Evolutionary conservation across 1,284 basidiomycete species (phyloP), one percentile per base, ranked within the genome.

Genomic region (Amylostereum areolatum): DNA sequence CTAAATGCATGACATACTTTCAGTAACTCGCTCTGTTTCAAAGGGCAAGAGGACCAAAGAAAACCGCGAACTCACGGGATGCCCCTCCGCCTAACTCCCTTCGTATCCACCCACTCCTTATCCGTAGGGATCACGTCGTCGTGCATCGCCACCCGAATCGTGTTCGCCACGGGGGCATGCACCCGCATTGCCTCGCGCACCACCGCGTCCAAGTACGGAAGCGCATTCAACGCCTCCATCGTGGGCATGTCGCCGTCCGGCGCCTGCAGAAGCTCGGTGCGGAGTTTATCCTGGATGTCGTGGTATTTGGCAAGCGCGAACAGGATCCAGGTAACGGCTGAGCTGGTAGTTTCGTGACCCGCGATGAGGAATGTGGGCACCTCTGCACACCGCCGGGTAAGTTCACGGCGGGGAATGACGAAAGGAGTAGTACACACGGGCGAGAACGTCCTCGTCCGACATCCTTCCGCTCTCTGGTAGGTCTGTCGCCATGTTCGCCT

Each of bases 391-490:
- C 18, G 18, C 18, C 18, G 18, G 18, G 18, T 18, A 18, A 18
- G 18, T 18, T 18, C 18, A 18, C 18, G 18, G 18, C 18, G 18
- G 18, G 18, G 18, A 18, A 18, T 18, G 18, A 18, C 18, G 18
- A 18, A 18, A 18, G 18, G 18, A 18, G 18, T 18, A 18, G 18
- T 56, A 77, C 74, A 68, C 71, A 80, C 89, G 89, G 5, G 81
- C 79, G 30, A 87, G 58, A 0, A 92, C 81, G 57, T 91, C 89
- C 29, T 80, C 75, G 55, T 92, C 87, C 28, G 73, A 72, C 69
- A 92, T 66, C 36, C 73, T 70, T 56, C 87, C 81, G 29, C 64
- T 70, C 25, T 77, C 74, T 0, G 76, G 71, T 5, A 82, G 59
- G 44, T 83, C 78, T 0, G 70, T 67, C 2, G 76, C 74, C 69